phyloP scores from a whole-genome alignment of 2,329 filamentous ascomycete species.

The Ascochyta fabae region DNA sequence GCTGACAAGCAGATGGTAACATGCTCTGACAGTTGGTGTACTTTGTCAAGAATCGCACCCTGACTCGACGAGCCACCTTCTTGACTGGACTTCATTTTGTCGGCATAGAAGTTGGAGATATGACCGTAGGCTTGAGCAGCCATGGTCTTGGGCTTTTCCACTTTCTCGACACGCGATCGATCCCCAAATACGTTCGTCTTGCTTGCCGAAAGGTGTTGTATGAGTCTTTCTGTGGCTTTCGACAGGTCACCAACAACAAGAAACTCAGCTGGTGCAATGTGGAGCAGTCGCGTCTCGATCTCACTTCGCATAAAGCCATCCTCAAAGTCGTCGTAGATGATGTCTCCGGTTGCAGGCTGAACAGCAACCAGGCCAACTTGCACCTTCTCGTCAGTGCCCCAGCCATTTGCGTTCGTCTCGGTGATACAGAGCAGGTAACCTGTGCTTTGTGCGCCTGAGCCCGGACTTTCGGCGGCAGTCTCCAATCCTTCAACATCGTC shows the following conservation, averaged over 20 bases:
- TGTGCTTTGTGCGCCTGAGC: conserved; percentile 64
- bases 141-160: conserved; percentile 78
- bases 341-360: conserved; percentile 92
- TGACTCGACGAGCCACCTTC: conserved; percentile 43
- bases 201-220: conserved; percentile 86
- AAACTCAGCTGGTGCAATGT: conserved; percentile 95
- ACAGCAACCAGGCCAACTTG: conserved; percentile 91
- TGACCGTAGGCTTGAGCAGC: conserved; percentile 86
- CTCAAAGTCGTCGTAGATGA: conserved; percentile 94
- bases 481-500: conserved; percentile 88
- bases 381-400: conserved; percentile 90
- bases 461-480: conserved; percentile 52
- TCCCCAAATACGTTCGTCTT: conserved; percentile 92
- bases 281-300: conserved; percentile 91
- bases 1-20: conserved; percentile 92
- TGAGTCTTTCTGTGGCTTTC: conserved; percentile 88
- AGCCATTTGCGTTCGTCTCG: conserved; percentile 78
- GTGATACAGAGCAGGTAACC: conserved; percentile 96
- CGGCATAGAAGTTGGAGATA: conserved; percentile 91
- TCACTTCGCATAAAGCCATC: conserved; percentile 98
- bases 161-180: conserved; percentile 81
- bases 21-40: conserved; percentile 81
- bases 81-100: conserved; percentile 69
- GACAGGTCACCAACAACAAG: conserved; percentile 90
- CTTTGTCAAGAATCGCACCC: conserved; percentile 77